These are phyloP conservation scores for Lepidium campestre DNA, from an alignment of 441 rosid genomes.

Conservation along the genomic window DNA sequence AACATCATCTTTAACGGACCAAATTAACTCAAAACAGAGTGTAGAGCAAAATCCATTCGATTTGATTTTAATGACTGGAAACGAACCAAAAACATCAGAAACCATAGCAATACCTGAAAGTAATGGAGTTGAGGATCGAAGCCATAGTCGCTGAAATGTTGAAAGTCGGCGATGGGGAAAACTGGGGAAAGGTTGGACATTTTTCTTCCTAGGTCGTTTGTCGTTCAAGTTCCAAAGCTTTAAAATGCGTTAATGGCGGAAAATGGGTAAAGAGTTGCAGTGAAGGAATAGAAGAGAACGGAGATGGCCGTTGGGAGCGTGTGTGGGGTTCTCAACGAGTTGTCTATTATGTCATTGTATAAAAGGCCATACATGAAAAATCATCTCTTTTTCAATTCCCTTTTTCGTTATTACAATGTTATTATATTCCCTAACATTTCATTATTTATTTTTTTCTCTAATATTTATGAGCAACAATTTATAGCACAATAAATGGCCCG, in stretches of 20 bases:
- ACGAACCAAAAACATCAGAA: background rate
- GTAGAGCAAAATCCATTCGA: background rate
- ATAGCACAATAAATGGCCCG: background rate
- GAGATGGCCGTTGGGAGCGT: constrained; percentile 26
- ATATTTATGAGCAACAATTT: background rate
- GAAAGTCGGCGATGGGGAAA: constrained; percentile 58
- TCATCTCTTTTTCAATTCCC: background rate
- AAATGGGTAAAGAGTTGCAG: background rate
- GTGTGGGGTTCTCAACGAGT: constrained; percentile 18
- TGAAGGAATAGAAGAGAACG: background rate
- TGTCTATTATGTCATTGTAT: constrained; percentile 1
- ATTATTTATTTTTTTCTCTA: background rate
- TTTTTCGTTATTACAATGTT: background rate
- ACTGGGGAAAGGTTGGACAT: constrained; percentile 46
- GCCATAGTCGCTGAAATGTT: constrained; percentile 83
- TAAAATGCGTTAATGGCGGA: background rate
- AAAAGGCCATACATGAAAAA: background rate
- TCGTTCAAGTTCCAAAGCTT: background rate
- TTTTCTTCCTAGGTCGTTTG: background rate
- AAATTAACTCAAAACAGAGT: background rate
- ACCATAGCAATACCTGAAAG: constrained; percentile 47
- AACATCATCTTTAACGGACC: background rate
- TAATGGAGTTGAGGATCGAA: constrained; percentile 79
- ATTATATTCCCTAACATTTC: background rate
- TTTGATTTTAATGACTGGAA: background rate